Evolutionary conservation across 805 yeast genomes (phyloP).

Genomic region (Ogataea thermomethanolica): DNA sequence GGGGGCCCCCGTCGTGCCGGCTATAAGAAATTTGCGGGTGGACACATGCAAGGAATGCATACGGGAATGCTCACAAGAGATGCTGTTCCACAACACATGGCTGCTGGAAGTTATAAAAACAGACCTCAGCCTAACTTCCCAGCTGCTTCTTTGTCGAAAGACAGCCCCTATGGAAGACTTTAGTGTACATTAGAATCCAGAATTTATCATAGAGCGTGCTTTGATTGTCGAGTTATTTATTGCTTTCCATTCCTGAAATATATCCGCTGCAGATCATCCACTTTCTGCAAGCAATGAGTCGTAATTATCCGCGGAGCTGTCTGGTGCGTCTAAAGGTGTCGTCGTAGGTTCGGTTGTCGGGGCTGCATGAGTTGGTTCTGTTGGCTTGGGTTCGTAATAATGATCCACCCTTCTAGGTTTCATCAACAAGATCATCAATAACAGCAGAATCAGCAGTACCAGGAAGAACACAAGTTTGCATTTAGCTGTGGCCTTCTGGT

Average conservation of each 20-base stretch:
- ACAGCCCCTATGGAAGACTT: conserved; percentile 42
- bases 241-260: conserved; percentile 9
- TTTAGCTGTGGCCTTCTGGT: conserved; percentile 86
- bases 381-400: conserved; percentile 20
- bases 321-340: not conserved
- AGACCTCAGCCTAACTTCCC: conserved; percentile 34
- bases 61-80: conserved; percentile 12
- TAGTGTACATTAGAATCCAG: conserved; percentile 11
- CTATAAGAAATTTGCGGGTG: conserved; percentile 24
- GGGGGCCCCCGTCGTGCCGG: conserved; percentile 17
- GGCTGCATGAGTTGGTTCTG: conserved; percentile 1
- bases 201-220: conserved; percentile 5
- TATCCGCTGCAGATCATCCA: conserved; percentile 5
- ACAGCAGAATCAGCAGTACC: conserved; percentile 63
- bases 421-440: conserved; percentile 66
- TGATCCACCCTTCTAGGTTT: conserved; percentile 46
- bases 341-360: not conserved
- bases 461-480: conserved; percentile 82
- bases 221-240: conserved; percentile 2
- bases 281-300: conserved; percentile 7
- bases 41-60: conserved; percentile 7
- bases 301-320: not conserved
- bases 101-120: conserved; percentile 22
- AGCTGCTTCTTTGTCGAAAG: conserved; percentile 39
- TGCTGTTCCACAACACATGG: conserved; percentile 17